Evolutionary conservation across 345 rosid genomes (phyloP), one percentile per base, ranked within the genome.

Genomic region (Eucalyptus curtisii): DNA sequence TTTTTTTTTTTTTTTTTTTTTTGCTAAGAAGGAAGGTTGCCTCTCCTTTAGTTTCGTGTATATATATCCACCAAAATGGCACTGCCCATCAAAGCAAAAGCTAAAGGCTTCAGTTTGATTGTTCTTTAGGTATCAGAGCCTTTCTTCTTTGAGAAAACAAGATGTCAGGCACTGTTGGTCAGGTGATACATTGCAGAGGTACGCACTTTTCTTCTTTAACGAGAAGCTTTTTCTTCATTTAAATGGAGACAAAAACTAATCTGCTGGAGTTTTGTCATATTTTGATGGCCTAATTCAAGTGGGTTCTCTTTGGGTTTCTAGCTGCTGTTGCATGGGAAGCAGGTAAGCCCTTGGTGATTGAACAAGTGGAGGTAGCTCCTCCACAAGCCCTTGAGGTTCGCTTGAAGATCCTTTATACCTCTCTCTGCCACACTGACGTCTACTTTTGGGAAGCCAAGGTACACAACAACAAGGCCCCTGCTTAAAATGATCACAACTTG

Each of bases 301-400:
- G 82, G 27, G 27, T 20, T 76, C 30, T 82, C 7, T 71, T 24
- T 52, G 25, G 49, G 49, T 50, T 8, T 47, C 37, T 40, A 92
- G 95, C 94, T 88, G 94, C 94, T 10, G 93, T 94, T 68, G 93
- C 93, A 82, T 94, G 95, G 95, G 94, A 94, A 88, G 93, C 96
- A 30, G 94, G 95, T 66, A 94, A 94, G 91, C 95, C 94, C 87
- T 71, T 94, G 86, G 92, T 90, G 64, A 93, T 94, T 1, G 92
- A 93, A 81, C 91, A 93, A 88, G 94, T 93, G 91, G 95, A 93
- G 86, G 94, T 93, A 88, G 94, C 94, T 7, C 93, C 95, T 25
- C 96, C 95, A 14, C 95, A 93, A 64, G 89, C 89, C 14, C 88
- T 59, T 45, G 94, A 93, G 86, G 95, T 92, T 49, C 94, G 95